A percentile compares a stretch with the other conserved stretches of the same genome.
Evolutionary conservation across 2,329 filamentous ascomycete species (phyloP).

Genomic region (Talaromyces sp.): DNA sequence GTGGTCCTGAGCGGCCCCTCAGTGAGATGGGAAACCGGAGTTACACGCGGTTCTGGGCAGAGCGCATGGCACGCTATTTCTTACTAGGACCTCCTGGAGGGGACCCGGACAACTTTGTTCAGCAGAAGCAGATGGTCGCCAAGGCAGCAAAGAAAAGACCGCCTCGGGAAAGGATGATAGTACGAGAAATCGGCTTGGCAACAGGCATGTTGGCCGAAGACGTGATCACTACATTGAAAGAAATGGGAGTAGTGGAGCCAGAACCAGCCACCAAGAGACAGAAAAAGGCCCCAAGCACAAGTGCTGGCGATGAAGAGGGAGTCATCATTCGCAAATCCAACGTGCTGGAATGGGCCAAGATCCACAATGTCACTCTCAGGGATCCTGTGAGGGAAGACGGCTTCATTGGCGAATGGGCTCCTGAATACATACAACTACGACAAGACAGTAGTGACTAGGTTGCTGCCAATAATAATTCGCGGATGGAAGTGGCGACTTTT

Average conservation of each 20-base stretch:
- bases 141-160: slow-evolving; percentile 43
- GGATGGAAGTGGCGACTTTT: not conserved
- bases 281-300: slow-evolving; percentile 34
- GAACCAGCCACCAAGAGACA: slow-evolving; percentile 51
- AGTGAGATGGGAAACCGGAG: slow-evolving; percentile 78
- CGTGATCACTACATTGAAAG: slow-evolving; percentile 69
- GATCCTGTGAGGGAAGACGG: slow-evolving; percentile 68
- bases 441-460: slow-evolving; percentile 15
- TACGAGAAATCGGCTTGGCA: slow-evolving; percentile 67
- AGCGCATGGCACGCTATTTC: slow-evolving; percentile 70
- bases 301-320: slow-evolving; percentile 18
- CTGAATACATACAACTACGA: slow-evolving; percentile 30
- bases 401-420: slow-evolving; percentile 65
- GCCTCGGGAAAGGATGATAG: slow-evolving; percentile 51
- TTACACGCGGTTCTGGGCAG: slow-evolving; percentile 81
- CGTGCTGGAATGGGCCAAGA: slow-evolving; percentile 63
- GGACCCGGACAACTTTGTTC: slow-evolving; percentile 23
- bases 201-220: slow-evolving; percentile 87
- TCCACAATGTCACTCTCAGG: slow-evolving; percentile 59
- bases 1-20: slow-evolving; percentile 90
- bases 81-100: slow-evolving; percentile 30
- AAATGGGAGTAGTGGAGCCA: slow-evolving; percentile 67
- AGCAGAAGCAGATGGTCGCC: slow-evolving; percentile 24
- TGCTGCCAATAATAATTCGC: not conserved
- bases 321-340: slow-evolving; percentile 53